Base-by-base conservation (phyloP, 176 grass and related monocot genomes). In the Themeda triandra region DNA sequence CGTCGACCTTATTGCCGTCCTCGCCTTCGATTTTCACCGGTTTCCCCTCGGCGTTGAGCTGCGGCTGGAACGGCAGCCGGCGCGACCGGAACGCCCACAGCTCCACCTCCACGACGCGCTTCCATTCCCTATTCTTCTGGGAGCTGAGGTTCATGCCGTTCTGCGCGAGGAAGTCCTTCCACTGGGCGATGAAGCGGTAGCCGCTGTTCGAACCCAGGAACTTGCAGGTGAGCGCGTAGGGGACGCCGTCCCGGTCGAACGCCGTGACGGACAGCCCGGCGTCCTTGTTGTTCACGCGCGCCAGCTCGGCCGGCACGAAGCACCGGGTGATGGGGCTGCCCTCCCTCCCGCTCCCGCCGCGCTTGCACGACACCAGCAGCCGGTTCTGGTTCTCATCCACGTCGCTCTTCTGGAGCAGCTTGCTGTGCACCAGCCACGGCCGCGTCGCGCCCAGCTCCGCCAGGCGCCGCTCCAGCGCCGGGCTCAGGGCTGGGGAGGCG, bases 301-400 rank as follows among this genome's bases (percentile, higher is more conserved):
- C 3, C 44, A 17, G 15, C 78, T 80, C 78, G 11, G 5, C 11
- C 0, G 21, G 0, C 4, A 44, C 48, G 27, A 80, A 68, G 78
- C 30, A 36, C 0, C 7, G 1, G 0, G 64, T 80, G 63, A 80
- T 51, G 11, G 78, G 42, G 63, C 78, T 51, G 11, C 1, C 15
- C 0, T 9, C 45, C 21, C 21, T 10, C 4, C 31, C 19, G 10
- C 48, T 28, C 10, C 18, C 21, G 44, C 18, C 21, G 44, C 63
- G 19, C 78, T 53, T 80, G 78, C 78, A 80, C 42, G 78, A 80
- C 41, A 80, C 13, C 29, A 80, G 63, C 42, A 80, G 78, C 1
- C 78, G 64, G 64, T 69, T 80, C 78, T 80, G 78, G 63, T 67
- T 49, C 6, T 7, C 6, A 42, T 30, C 14, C 28, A 49, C 78